phyloP scores from a whole-genome alignment of 257 asterid species.

The Solanum ossicruentum region DNA sequence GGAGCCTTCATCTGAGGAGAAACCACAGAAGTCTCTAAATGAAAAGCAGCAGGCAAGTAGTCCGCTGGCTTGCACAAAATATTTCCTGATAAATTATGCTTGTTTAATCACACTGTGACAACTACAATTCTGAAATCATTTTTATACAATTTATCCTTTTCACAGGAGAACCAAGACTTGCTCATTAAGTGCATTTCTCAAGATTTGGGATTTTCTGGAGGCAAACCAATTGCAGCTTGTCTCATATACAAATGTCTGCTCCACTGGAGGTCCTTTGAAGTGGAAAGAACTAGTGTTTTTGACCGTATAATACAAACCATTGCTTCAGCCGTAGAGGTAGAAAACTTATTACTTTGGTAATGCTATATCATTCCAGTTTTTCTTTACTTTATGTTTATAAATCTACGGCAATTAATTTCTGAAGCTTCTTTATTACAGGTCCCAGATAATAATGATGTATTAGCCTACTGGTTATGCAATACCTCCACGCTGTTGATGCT shows the following conservation, averaged over 20 bases:
- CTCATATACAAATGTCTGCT: conserved; percentile 91
- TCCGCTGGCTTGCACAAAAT: neutral
- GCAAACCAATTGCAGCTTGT: conserved; percentile 96
- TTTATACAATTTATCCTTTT: conserved; percentile 4
- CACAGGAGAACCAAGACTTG: conserved; percentile 93
- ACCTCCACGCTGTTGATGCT: conserved; percentile 88
- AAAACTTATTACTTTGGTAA: neutral
- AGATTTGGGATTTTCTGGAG: conserved; percentile 91
- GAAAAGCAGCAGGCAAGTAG: conserved; percentile 82
- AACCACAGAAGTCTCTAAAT: conserved; percentile 80
- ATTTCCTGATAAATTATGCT: neutral
- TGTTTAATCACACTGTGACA: neutral
- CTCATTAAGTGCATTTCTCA: conserved; percentile 84
- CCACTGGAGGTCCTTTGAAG: conserved; percentile 99
- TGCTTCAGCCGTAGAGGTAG: conserved; percentile 87
- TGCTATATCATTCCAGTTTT: neutral
- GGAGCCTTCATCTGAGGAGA: conserved; percentile 86
- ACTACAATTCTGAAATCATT: neutral
- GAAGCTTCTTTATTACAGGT: conserved; percentile 30
- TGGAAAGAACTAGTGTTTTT: conserved; percentile 91
- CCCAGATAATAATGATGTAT: conserved; percentile 69
- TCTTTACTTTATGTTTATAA: neutral
- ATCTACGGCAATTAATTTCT: conserved; percentile 8
- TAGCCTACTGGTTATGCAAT: conserved; percentile 93
- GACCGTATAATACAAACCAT: conserved; percentile 83